Evolutionary conservation across 2,329 filamentous ascomycete species (phyloP), one percentile per base, ranked within the genome.

Genomic region (Sporothrix pallida): DNA sequence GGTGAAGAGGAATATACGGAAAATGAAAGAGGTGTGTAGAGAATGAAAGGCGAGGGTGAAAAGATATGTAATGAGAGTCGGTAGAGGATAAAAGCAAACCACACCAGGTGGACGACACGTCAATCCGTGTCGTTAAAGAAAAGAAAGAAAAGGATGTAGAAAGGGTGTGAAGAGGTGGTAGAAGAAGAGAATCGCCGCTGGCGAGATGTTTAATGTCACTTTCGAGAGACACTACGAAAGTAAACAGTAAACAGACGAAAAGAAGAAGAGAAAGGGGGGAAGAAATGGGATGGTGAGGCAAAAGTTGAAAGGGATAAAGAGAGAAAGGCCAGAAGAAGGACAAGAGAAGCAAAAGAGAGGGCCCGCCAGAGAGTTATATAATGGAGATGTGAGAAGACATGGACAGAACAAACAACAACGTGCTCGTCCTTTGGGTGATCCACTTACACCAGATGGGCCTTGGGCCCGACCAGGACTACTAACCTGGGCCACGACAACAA

Each of bases 81-180:
- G 26, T 10, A 63, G 50, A 73, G 44, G 12, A 52, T 68, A 69
- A 42, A 37, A 58, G 31, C 62, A 72, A 71, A 72, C 78, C 77
- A 79, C 78, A 67, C 78, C 77, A 79, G 78, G 77, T 79, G 78
- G 78, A 68, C 71, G 52, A 65, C 20, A 48, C 48, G 50, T 56
- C 20, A n/a, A 23, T 15, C 7, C 31, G 60, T 56, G 50, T 46
- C 60, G 58, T 65, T 52, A 26, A 52, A 26, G n/a, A 58, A 50
- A 73, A 62, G 70, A 46, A 42, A 70, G 12, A 31, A 42, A 52
- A 48, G 15, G 12, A 37, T 23, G 67, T 68, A 44, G 72, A 70
- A 69, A 71, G 46, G 12, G 26, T 2, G 10, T 15, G 17, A 58
- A 26, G 31, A 71, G 70, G 37, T 37, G 31, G 7, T 26, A 2